These are phyloP conservation scores for Polyplosphaeria fusca DNA, from an alignment of 495 filamentous ascomycete species.

Conservation along the genomic window DNA sequence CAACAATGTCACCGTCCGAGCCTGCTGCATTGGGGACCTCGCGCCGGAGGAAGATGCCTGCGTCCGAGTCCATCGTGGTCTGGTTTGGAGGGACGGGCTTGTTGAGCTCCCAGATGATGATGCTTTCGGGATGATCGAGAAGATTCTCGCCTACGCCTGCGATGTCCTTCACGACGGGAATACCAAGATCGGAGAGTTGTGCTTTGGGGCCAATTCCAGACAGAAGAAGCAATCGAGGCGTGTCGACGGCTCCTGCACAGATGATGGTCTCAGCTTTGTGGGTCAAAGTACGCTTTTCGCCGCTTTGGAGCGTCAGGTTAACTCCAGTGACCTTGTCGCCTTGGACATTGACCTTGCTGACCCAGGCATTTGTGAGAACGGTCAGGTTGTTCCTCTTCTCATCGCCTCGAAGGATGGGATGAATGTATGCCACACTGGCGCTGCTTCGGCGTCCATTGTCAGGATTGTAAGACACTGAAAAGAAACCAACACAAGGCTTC, in stretches of 20 bases:
- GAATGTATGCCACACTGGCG: constrained; percentile 81
- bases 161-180: constrained; percentile 67
- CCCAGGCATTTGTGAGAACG: constrained; percentile 76
- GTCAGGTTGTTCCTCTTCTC: constrained; percentile 76
- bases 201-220: constrained; percentile 70
- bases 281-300: constrained; percentile 55
- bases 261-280: constrained; percentile 71
- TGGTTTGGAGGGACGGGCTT: constrained; percentile 68
- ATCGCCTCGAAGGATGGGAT: constrained; percentile 73
- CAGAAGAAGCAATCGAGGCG: constrained; percentile 67
- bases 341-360: constrained; percentile 66
- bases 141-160: constrained; percentile 79
- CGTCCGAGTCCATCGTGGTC: constrained; percentile 83
- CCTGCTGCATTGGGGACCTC: constrained; percentile 61
- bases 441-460: constrained; percentile 74
- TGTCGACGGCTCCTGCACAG: constrained; percentile 75
- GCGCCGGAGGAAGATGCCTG: constrained; percentile 77
- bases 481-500: constrained; percentile 74
- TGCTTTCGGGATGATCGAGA: constrained; percentile 71
- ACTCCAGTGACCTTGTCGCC: constrained; percentile 64
- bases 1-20: constrained; percentile 62
- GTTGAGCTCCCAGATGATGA: constrained; percentile 83
- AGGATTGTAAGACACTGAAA: constrained; percentile 79
- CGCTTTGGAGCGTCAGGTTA: constrained; percentile 62
- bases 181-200: constrained; percentile 62